Percentiles rank a stretch among this genome's conserved stretches.
These are phyloP conservation scores for Veloporphyrellus conicus DNA, from an alignment of 1,284 basidiomycete species.

Conservation along the genomic window DNA sequence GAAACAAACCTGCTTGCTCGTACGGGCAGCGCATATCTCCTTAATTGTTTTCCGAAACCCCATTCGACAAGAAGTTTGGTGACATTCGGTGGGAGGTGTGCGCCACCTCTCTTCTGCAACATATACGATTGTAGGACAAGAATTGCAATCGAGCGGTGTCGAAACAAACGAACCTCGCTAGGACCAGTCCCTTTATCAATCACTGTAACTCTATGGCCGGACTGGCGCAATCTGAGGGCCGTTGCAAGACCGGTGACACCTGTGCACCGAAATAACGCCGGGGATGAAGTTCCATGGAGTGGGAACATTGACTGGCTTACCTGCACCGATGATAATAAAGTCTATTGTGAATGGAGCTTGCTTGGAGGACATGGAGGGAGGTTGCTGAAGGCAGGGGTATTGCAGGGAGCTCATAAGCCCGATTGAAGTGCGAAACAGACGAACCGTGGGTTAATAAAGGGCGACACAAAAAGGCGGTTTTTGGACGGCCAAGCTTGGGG, in stretches of 20 bases:
- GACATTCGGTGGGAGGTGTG: conserved; percentile 51
- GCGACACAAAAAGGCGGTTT: conserved; percentile 12
- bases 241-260: conserved; percentile 48
- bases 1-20: conserved; percentile 27
- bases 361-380: conserved; percentile 17
- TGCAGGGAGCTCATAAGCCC: not conserved
- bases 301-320: conserved; percentile 21
- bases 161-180: conserved; percentile 16
- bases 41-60: conserved; percentile 44
- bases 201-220: conserved; percentile 50
- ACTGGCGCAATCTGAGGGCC: conserved; percentile 44
- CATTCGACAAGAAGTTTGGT: conserved; percentile 50
- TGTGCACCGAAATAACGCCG: conserved; percentile 12
- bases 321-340: conserved; percentile 48
- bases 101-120: conserved; percentile 36
- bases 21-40: conserved; percentile 31
- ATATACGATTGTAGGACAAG: not conserved
- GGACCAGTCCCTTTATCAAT: conserved; percentile 40
- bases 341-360: conserved; percentile 37
- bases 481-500: conserved; percentile 17
- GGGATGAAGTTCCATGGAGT: not conserved
- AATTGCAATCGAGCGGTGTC: not conserved
- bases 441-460: conserved; percentile 2
- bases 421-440: not conserved
- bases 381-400: not conserved